phyloP scores from a whole-genome alignment of 352 stramenopile genomes.

The Phytophthora pini region DNA sequence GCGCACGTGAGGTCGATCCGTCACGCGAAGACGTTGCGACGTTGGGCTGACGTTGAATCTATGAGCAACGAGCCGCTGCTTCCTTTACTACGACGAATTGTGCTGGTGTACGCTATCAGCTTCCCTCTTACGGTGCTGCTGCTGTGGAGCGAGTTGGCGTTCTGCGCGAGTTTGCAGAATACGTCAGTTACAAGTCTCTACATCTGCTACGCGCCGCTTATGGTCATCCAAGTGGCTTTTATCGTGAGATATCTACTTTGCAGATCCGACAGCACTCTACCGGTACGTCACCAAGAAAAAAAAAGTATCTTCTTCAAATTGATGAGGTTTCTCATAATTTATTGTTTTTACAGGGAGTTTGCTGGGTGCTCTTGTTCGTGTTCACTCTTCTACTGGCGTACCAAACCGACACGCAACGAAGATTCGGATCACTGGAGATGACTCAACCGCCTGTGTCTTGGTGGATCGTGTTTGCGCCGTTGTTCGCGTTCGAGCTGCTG shows the following conservation, averaged over 20 bases:
- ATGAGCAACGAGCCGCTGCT: constrained; percentile 87
- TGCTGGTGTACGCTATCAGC: constrained; percentile 80
- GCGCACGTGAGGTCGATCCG: constrained; percentile 70
- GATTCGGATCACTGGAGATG: constrained; percentile 29
- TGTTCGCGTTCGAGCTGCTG: constrained; percentile 74
- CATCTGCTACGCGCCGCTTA: constrained; percentile 77
- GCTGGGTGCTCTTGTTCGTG: constrained; percentile 80
- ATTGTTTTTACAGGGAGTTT: constrained; percentile 55
- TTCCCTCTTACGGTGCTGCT: constrained; percentile 73
- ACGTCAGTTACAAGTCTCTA: constrained; percentile 68
- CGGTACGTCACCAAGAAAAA: constrained; percentile 41
- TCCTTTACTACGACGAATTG: constrained; percentile 74
- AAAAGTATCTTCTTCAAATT: constrained; percentile 22
- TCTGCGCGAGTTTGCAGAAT: constrained; percentile 75
- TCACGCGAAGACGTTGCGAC: constrained; percentile 68
- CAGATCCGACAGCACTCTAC: constrained; percentile 75
- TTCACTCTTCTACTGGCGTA: constrained; percentile 84
- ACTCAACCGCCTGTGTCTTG: constrained; percentile 63
- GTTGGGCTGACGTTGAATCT: constrained; percentile 80
- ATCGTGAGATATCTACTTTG: constrained; percentile 85
- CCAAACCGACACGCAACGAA: constrained; percentile 67
- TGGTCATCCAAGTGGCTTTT: constrained; percentile 85
- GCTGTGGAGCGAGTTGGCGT: constrained; percentile 85
- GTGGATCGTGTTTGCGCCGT: constrained; percentile 69
- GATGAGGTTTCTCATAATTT: background rate